Evolutionary conservation across 164 flowering plant species (phyloP).

Genomic region (Litsea cubeba): DNA sequence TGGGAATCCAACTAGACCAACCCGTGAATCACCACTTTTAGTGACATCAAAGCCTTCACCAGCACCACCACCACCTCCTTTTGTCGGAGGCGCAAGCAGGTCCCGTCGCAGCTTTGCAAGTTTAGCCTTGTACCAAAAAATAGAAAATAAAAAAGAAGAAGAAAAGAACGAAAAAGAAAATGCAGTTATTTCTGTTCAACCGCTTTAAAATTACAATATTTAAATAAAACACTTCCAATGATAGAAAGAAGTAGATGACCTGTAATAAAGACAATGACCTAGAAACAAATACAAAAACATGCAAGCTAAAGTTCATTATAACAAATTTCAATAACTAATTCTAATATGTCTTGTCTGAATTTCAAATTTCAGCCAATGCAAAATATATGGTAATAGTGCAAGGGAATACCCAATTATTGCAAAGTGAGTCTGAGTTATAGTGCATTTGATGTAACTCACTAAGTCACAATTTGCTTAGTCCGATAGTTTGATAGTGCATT

Average conservation of each 20-base stretch:
- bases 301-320: background rate
- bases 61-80: conserved; percentile 79
- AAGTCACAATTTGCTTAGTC: too few species aligned
- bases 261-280: background rate
- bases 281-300: background rate
- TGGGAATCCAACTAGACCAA: conserved; percentile 97
- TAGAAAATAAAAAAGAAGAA: too few species aligned
- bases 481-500: too few species aligned
- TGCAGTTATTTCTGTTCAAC: conserved; percentile 6
- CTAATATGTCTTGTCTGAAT: too few species aligned
- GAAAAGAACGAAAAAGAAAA: background rate
- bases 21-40: conserved; percentile 99
- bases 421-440: too few species aligned
- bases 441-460: too few species aligned
- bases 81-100: conserved; percentile 79
- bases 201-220: background rate
- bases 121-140: conserved; percentile 62
- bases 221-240: background rate
- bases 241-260: background rate
- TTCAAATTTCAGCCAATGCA: background rate
- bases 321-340: background rate
- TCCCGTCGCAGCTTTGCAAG: conserved; percentile 95
- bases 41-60: conserved; percentile 99
- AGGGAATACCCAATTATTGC: too few species aligned
- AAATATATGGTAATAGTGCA: background rate